Percentiles rank a stretch among this genome's conserved stretches.
Evolutionary conservation across 805 yeast genomes (phyloP).

Genomic region (Kuraishia piskuri): DNA sequence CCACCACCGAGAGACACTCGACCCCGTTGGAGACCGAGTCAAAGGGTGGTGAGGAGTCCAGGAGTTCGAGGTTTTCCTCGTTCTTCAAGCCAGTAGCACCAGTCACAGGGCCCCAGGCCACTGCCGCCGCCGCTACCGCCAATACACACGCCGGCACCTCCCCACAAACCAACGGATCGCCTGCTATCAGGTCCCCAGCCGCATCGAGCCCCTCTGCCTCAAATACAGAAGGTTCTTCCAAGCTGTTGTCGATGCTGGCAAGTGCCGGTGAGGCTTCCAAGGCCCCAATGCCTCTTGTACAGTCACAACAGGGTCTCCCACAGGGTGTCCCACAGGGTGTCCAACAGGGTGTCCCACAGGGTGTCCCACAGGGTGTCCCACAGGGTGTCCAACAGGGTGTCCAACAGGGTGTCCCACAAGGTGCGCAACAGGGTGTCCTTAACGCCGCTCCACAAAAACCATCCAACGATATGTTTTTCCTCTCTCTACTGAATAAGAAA

Average conservation of each 20-base stretch:
- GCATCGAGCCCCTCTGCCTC: too few species aligned
- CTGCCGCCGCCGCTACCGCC: background rate
- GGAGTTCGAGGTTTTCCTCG: slow-evolving; percentile 8
- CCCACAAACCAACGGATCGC: background rate
- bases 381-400: too few species aligned
- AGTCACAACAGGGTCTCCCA: background rate
- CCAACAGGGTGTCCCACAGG: too few species aligned
- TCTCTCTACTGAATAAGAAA: background rate
- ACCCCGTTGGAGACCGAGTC: slow-evolving; percentile 3
- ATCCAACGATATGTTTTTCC: slow-evolving; percentile 1
- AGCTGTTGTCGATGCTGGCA: slow-evolving; percentile 1
- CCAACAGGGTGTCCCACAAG: background rate
- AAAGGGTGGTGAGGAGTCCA: slow-evolving; percentile 22
- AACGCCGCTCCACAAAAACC: background rate
- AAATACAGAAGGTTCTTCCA: background rate
- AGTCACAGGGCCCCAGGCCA: background rate
- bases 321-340: too few species aligned
- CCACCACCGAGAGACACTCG: background rate
- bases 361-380: too few species aligned
- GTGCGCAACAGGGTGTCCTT: background rate
- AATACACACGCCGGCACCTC: background rate
- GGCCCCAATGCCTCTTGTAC: background rate
- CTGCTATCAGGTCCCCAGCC: too few species aligned
- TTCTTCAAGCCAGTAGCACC: slow-evolving; percentile 2
- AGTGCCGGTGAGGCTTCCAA: background rate